Base-by-base conservation (phyloP, 106 monocot genomes). In the Phalaenopsis equestris region DNA sequence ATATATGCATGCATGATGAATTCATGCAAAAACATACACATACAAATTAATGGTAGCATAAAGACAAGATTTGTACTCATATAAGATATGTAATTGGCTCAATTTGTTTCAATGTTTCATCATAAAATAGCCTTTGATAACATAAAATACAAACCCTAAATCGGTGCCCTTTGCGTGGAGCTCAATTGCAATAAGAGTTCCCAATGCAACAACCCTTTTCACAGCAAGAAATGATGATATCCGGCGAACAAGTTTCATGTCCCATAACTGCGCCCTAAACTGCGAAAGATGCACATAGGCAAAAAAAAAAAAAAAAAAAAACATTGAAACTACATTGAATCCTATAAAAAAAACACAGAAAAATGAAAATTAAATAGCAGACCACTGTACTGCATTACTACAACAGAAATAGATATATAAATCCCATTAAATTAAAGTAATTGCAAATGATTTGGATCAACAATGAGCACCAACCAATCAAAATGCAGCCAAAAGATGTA, bases 191-290 rank as follows among this genome's bases (percentile, higher is more conserved):
- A 88, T 90, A 36, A 99, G 82, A 38, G 99, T 99, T 81, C 99
- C 99, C 76, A 99, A 65, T 7, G 90, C 73, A 55, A 95, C 67
- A 23, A 99, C 86, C 81, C 99, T 89, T 64, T 86, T 79, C 43
- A 99, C 90, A 46, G 86, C 75, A 55, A 84, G 80, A 79, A 90
- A 85, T 39, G 81, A 86, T 68, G 99, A 95, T 78, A 99, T 79
- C 56, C 86, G 79, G 19, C 56, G 83, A 81, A 93, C 86, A 81
- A 91, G 67, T 81, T 88, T 82, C 65, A 73, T 23, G 47, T 93
- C 91, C 98, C 99, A 95, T 79, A 99, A 82, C 99, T 99, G 85
- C 82, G 89, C 91, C 98, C 99, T 93, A 77, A 99, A 82, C 99
- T 99, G 85, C 82, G 89, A 78, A 57, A 78, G 19, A 43, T 42